Evolutionary conservation across 1,284 basidiomycete genomes (phyloP).

Genomic region (Tylopilus sp.): DNA sequence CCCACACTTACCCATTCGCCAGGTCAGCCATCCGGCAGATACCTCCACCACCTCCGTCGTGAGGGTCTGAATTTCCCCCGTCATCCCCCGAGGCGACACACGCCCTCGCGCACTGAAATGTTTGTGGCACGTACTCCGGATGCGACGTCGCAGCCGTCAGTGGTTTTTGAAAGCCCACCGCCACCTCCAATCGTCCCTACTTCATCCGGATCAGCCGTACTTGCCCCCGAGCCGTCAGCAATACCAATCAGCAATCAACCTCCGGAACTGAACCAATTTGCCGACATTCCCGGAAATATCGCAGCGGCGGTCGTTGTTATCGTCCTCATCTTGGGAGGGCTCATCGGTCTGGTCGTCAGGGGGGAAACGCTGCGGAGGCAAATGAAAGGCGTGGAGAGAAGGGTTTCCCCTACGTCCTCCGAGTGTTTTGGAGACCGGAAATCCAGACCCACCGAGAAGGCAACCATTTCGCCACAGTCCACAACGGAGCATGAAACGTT

Average conservation of each 20-base stretch:
- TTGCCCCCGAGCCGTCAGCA: conserved; percentile 11
- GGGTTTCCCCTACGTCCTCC: not conserved
- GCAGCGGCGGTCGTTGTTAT: conserved; percentile 22
- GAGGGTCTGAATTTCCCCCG: conserved; percentile 8
- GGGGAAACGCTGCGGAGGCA: conserved; percentile 29
- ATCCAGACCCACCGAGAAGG: conserved; percentile 4
- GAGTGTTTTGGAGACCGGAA: conserved; percentile 7
- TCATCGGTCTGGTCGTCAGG: conserved; percentile 27
- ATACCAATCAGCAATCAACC: conserved; percentile 3
- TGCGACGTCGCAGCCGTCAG: conserved; percentile 7
- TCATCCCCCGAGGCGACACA: conserved; percentile 2
- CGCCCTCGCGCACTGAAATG: not conserved
- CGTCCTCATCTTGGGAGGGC: conserved; percentile 29
- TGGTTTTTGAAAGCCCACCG: conserved; percentile 4
- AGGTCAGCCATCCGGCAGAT: conserved; percentile 1
- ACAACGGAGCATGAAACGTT: conserved; percentile 6
- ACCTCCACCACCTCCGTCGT: conserved; percentile 13
- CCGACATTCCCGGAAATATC: conserved; percentile 23
- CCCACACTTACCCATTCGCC: conserved; percentile 2
- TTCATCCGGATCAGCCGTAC: conserved; percentile 8
- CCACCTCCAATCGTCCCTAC: conserved; percentile 2
- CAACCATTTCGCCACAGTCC: not conserved
- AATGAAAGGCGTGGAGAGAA: conserved; percentile 5
- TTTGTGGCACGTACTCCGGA: conserved; percentile 8
- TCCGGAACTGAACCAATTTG: conserved; percentile 4